Evolutionary conservation across 352 stramenopile species (phyloP).

Genomic region (Discostella stelligera): DNA sequence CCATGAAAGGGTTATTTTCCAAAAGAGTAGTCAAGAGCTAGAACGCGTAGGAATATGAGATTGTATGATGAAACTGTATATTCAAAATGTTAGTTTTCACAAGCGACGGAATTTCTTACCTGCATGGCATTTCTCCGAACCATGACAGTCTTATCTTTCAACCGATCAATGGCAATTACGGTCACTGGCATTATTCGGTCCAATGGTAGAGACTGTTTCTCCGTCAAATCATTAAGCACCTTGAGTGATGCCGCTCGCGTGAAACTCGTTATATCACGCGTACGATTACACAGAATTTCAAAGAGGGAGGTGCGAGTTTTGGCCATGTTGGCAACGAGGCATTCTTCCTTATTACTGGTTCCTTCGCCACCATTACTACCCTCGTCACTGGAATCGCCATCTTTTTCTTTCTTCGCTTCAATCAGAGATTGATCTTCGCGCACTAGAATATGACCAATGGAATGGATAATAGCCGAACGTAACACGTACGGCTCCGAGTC

Average conservation of each 20-base stretch:
- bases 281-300: conserved; percentile 87
- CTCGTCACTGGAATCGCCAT: conserved; percentile 12
- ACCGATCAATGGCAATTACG: conserved; percentile 86
- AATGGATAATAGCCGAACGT: conserved; percentile 69
- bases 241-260: conserved; percentile 89
- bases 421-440: conserved; percentile 44
- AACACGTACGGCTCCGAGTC: conserved; percentile 72
- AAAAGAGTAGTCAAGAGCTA: conserved; percentile 88
- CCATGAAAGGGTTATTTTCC: conserved; percentile 93
- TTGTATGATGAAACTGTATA: conserved; percentile 8
- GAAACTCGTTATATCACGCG: conserved; percentile 91
- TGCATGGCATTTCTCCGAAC: conserved; percentile 87
- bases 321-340: conserved; percentile 35
- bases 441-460: conserved; percentile 68
- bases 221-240: conserved; percentile 86
- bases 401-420: conserved; percentile 19
- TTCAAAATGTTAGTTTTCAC: conserved; percentile 4
- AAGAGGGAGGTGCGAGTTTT: conserved; percentile 80
- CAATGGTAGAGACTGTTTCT: conserved; percentile 87
- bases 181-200: conserved; percentile 73
- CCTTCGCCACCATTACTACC: conserved; percentile 5
- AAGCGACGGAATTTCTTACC: conserved; percentile 52
- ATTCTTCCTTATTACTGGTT: conserved; percentile 12
- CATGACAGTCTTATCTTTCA: conserved; percentile 92
- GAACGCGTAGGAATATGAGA: conserved; percentile 6